Base-by-base conservation (phyloP, 768 basidiomycete genomes). In the Coprinopsis marcescibilis region DNA sequence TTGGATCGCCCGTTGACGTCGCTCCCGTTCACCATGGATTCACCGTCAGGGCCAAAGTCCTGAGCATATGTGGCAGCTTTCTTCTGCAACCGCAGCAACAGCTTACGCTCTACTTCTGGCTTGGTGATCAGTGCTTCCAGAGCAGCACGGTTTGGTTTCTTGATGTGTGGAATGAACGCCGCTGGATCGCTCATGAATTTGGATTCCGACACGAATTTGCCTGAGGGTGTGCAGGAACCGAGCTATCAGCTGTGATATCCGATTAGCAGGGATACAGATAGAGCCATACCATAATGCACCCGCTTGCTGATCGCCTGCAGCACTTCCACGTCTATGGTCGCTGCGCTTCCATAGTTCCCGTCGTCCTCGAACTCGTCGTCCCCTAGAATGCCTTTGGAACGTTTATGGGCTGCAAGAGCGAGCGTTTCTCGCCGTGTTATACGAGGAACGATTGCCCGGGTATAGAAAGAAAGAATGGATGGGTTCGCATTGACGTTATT, bases 271-370 rank as follows among this genome's bases (percentile, higher is more conserved):
- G 8, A 32, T 37, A 23, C 29, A 21, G 29, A 25, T 26, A 11
- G 21, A n/a, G 21, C 65, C 78, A 43, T 54, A 94, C 96, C 96
- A 59, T 95, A 99, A 65, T 99, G 96, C 26, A 99, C 94, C 30
- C 96, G 83, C 69, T 97, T 87, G 68, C 89, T 93, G 60, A 99
- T 85, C n/a, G 93, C 85, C 60, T 97, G 94, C n/a, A 99, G 76
- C 2, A 92, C 84, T 64, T 98, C 94, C 21, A 99, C 80, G 60
- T 99, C 96, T 48, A 96, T 78, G 23, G 89, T 94, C 1, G 92
- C 90, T 0, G 92, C 85, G 60, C 89, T 93, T 14, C 96, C 96
- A 61, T 99, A 96, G 65, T 99, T 99, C 23, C 93, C 94, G 57
- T 99, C 96, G 62, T 97, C 93, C 53, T 92, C 83, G 60, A 72